Base-by-base conservation (phyloP, 1,284 basidiomycete genomes). In the Papiliotrema flavescens region DNA sequence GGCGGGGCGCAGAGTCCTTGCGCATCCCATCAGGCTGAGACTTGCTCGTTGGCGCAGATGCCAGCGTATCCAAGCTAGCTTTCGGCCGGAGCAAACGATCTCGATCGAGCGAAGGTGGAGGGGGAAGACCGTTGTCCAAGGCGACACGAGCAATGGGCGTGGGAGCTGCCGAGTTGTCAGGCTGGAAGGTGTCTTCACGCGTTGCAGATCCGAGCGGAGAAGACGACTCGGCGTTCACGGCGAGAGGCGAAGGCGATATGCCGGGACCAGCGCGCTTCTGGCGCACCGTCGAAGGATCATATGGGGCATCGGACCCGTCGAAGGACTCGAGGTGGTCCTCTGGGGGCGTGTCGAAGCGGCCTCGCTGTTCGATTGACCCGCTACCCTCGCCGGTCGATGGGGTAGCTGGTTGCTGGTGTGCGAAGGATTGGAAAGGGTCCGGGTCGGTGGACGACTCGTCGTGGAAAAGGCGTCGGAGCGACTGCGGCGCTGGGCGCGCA, bases 391-490 rank as follows among this genome's bases (percentile, higher is more conserved):
- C 55, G 11, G 61, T 58, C 40, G 66, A 55, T 1, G 69, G 65
- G 9, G 64, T 66, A 3, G 56, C 24, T 13, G 67, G 65, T 55
- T 68, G 65, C 53, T 69, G 68, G 49, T 63, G 60, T 0, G 69
- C 62, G 51, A 72, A 72, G 2, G 71, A 70, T 54, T 69, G 64
- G 62, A 75, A 75, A 13, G 73, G 72, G 49, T 75, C 73, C 1
- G 71, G 63, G 24, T 69, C 67, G 15, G 61, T 49, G 1, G 70
- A 69, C 26, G 65, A 48, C n/a, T 74, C 74, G 55, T 74, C 71
- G 47, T 76, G 75, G 62, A 77, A 78, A 0, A 78, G 63, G 0
- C 74, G 67, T 0, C 75, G 70, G 1, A 78, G 57, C 0, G 74
- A 75, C 48, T 75, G 72, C 5, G 76, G 76, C 1, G 75, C 72